These are phyloP conservation scores for Psilocybe subaeruginosa DNA, from an alignment of 768 basidiomycete genomes.

Conservation along the genomic window DNA sequence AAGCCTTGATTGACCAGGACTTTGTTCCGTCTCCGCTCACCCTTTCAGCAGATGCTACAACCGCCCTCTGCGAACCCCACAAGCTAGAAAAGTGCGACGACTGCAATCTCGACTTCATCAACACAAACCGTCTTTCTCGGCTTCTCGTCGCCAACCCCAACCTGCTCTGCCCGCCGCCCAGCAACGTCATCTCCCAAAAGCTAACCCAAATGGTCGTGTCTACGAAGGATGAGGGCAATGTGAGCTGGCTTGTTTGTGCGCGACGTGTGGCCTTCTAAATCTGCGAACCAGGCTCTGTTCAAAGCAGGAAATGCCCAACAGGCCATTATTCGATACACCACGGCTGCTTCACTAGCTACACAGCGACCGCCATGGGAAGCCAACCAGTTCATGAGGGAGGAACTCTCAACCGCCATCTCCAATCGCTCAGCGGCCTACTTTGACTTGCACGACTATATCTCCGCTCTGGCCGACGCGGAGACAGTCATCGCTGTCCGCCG, in stretches of 20 bases:
- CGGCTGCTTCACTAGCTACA: slow-evolving; percentile 74
- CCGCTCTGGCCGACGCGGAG: slow-evolving; percentile 88
- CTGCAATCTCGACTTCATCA: slow-evolving; percentile 74
- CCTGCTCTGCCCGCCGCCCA: slow-evolving; percentile 80
- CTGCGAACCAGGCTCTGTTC: slow-evolving; percentile 64
- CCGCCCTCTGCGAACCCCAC: slow-evolving; percentile 69
- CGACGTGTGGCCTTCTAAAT: neutral
- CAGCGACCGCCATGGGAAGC: slow-evolving; percentile 91
- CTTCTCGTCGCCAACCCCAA: slow-evolving; percentile 70
- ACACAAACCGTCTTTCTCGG: slow-evolving; percentile 76
- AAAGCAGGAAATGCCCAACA: slow-evolving; percentile 69
- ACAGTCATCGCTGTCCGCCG: slow-evolving; percentile 83
- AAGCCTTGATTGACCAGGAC: slow-evolving; percentile 77
- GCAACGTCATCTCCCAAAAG: slow-evolving; percentile 74
- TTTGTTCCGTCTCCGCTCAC: slow-evolving; percentile 61
- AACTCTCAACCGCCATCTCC: slow-evolving; percentile 86
- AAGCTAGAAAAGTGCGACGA: slow-evolving; percentile 72
- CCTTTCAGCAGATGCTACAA: slow-evolving; percentile 54
- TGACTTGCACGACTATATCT: slow-evolving; percentile 74
- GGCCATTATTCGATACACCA: slow-evolving; percentile 80
- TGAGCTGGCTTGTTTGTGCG: slow-evolving; percentile 39
- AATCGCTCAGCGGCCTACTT: slow-evolving; percentile 91
- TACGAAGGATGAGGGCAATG: slow-evolving; percentile 95
- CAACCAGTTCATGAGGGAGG: slow-evolving; percentile 83
- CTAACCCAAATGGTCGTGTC: slow-evolving; percentile 73